A percentile compares a stretch with the other conserved stretches of the same genome.
Conservation (phyloP, 2,329 filamentous ascomycete species). For the Harringtonia aguacate region DNA sequence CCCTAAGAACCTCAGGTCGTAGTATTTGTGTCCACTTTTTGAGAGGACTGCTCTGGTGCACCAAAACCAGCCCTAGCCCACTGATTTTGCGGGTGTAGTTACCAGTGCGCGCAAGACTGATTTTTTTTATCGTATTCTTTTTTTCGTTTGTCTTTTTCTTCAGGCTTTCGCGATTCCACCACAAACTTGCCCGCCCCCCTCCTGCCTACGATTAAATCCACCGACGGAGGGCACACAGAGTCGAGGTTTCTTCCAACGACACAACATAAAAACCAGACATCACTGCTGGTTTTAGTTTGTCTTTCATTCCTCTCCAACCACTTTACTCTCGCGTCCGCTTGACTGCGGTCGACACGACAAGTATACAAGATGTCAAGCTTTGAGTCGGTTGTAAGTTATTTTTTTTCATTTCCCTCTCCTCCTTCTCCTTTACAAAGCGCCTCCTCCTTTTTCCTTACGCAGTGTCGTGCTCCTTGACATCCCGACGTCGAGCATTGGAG, state of each 20-base stretch:
- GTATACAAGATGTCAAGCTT: slow-evolving; percentile 52
- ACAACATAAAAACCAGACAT: background rate
- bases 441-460: no score
- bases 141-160: slow-evolving; percentile 2
- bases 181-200: slow-evolving; percentile 4
- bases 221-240: slow-evolving; percentile 5
- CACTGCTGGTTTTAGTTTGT: background rate
- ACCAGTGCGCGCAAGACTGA: slow-evolving; percentile 3
- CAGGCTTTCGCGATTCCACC: slow-evolving; percentile 10
- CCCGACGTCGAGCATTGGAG: no score
- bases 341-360: slow-evolving; percentile 8
- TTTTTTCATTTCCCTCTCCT: background rate
- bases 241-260: background rate
- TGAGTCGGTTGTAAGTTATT: slow-evolving; percentile 57
- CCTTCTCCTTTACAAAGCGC: no score
- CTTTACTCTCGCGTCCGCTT: slow-evolving; percentile 5
- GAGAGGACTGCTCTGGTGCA: background rate
- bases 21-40: background rate
- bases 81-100: background rate
- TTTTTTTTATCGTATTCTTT: slow-evolving; percentile 9
- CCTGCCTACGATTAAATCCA: slow-evolving; percentile 5
- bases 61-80: slow-evolving; percentile 9
- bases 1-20: background rate
- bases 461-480: no score
- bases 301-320: background rate